A percentile compares a stretch with the other conserved stretches of the same genome.
These are phyloP conservation scores for Brettanomyces naardenensis DNA, from an alignment of 805 yeast genomes.

Conservation along the genomic window DNA sequence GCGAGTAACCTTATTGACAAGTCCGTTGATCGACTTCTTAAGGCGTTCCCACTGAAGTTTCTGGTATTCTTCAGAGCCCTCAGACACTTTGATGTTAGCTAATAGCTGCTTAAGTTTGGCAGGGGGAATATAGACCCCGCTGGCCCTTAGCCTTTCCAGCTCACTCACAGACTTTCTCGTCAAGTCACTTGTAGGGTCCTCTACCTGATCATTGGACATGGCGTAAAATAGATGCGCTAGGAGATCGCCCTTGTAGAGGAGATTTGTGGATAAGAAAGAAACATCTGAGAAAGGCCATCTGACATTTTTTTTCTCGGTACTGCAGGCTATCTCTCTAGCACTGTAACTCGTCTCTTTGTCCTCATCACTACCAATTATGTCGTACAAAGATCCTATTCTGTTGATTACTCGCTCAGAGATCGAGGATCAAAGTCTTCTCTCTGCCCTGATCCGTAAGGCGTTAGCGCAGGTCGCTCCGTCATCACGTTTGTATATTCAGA, in stretches of 20 bases:
- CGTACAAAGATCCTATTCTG: constrained; percentile 2
- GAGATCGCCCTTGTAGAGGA: too few relatives aligned
- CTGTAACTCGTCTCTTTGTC: too few relatives aligned
- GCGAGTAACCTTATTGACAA: constrained; percentile 37
- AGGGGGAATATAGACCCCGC: constrained; percentile 49
- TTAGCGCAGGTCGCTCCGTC: background rate
- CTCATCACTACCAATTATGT: too few relatives aligned
- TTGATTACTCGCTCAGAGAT: background rate
- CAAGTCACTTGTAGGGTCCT: too few relatives aligned
- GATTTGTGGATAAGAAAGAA: too few relatives aligned
- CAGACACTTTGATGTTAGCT: constrained; percentile 15
- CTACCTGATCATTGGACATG: too few relatives aligned
- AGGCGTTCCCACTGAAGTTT: constrained; percentile 48
- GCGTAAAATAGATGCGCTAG: too few relatives aligned
- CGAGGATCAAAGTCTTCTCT: background rate
- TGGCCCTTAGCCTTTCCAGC: constrained; percentile 30
- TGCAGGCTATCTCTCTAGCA: too few relatives aligned
- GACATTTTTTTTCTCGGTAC: too few relatives aligned
- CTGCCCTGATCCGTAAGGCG: background rate
- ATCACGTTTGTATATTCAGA: constrained; percentile 1
- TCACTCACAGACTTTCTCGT: too few relatives aligned
- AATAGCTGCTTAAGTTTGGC: constrained; percentile 38
- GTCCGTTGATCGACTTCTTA: constrained; percentile 37
- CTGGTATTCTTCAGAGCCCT: constrained; percentile 35
- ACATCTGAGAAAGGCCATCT: too few relatives aligned